phyloP scores from a whole-genome alignment of 805 yeast genomes.

The Saccharomycopsis synnaedendra region DNA sequence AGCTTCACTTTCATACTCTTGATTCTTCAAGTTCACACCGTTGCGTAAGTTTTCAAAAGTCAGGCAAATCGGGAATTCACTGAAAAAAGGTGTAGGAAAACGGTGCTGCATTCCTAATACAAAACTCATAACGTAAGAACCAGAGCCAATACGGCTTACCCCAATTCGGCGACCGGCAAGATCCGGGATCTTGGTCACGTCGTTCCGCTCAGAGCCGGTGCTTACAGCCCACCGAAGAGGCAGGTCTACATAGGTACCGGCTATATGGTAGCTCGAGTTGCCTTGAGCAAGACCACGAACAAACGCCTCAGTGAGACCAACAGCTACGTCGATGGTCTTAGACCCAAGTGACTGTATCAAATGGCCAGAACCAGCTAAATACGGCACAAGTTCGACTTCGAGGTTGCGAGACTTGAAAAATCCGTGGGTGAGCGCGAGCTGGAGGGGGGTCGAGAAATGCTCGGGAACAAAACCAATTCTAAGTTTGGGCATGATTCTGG shows the following conservation, averaged over 20 bases:
- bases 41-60: slow-evolving; percentile 70
- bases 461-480: slow-evolving; percentile 83
- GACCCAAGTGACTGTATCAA: slow-evolving; percentile 61
- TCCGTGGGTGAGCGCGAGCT: slow-evolving; percentile 53
- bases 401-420: slow-evolving; percentile 39
- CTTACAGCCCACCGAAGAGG: slow-evolving; percentile 89
- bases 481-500: slow-evolving; percentile 17
- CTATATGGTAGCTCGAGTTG: slow-evolving; percentile 44
- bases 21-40: slow-evolving; percentile 46
- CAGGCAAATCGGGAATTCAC: slow-evolving; percentile 44
- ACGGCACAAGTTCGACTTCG: slow-evolving; percentile 52
- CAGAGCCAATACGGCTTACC: slow-evolving; percentile 80
- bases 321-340: slow-evolving; percentile 61
- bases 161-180: slow-evolving; percentile 61
- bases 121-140: slow-evolving; percentile 84
- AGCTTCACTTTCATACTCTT: slow-evolving; percentile 42
- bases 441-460: slow-evolving; percentile 82
- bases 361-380: slow-evolving; percentile 82
- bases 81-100: slow-evolving; percentile 40
- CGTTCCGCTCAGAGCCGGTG: slow-evolving; percentile 55
- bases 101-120: slow-evolving; percentile 58
- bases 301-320: slow-evolving; percentile 89
- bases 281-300: slow-evolving; percentile 74
- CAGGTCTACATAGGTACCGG: slow-evolving; percentile 76
- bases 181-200: slow-evolving; percentile 37